phyloP scores from a whole-genome alignment of 371 early-diverging fungal genomes.

The Smittium culicis region DNA sequence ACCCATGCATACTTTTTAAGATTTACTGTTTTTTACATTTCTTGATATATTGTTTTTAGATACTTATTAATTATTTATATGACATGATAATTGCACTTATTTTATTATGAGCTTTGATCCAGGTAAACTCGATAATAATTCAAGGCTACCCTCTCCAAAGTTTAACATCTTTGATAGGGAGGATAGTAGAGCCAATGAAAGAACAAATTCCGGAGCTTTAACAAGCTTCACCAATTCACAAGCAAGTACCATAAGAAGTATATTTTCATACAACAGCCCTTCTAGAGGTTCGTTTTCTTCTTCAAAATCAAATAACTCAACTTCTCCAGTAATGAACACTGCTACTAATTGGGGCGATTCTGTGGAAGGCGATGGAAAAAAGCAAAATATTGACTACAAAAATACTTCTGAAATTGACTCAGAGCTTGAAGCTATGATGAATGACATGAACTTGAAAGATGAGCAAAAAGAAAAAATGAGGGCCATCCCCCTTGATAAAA shows the following conservation, averaged over 20 bases:
- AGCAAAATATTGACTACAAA: neutral
- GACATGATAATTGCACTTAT: too few relatives aligned
- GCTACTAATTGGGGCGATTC: neutral
- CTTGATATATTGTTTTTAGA: too few relatives aligned
- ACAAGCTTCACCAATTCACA: neutral
- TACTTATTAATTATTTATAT: too few relatives aligned
- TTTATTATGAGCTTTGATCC: neutral
- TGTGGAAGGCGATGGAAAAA: neutral
- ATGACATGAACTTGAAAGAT: conserved; percentile 34
- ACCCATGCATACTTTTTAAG: too few relatives aligned
- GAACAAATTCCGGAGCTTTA: neutral
- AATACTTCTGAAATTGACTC: conserved; percentile 26
- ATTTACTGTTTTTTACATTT: too few relatives aligned
- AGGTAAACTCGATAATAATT: neutral
- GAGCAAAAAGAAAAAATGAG: conserved; percentile 33
- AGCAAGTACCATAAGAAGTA: neutral
- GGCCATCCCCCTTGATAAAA: conserved; percentile 30
- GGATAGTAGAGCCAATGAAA: neutral
- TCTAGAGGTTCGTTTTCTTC: neutral
- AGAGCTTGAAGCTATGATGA: conserved; percentile 30
- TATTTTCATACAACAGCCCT: neutral
- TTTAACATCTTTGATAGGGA: neutral
- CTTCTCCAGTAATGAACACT: neutral
- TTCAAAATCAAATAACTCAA: neutral
- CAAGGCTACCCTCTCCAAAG: neutral